A percentile compares a stretch with the other conserved stretches of the same genome.
These are phyloP conservation scores for Colletotrichum sp. DNA, from an alignment of 2,329 filamentous ascomycete species.

Conservation along the genomic window DNA sequence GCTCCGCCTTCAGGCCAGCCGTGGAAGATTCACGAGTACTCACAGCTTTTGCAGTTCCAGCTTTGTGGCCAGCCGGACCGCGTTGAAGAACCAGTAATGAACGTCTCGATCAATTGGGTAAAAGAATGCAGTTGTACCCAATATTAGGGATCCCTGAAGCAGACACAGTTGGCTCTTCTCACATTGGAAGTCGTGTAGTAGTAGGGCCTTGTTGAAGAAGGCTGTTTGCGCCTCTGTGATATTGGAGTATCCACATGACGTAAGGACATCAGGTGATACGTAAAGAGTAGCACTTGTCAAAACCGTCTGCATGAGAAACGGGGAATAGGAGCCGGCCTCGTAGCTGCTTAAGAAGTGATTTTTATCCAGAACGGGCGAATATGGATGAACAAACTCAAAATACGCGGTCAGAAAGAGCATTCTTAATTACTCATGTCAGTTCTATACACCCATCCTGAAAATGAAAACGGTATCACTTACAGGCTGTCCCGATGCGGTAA, in stretches of 20 bases:
- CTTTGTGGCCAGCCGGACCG: neutral
- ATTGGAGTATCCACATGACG: neutral
- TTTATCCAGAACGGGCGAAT: neutral
- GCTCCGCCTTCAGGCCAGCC: too few relatives aligned
- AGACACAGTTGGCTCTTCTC: neutral
- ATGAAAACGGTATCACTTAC: neutral
- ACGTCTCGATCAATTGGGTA: neutral
- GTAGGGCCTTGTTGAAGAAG: neutral
- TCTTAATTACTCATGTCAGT: neutral
- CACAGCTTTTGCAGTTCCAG: neutral
- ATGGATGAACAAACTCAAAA: neutral
- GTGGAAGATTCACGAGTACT: neutral
- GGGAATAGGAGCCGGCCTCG: neutral
- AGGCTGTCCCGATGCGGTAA: neutral
- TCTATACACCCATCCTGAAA: neutral
- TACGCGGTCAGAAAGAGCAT: neutral
- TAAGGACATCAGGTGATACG: neutral
- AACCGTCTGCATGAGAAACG: neutral
- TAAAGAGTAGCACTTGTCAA: neutral
- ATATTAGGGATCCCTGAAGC: neutral
- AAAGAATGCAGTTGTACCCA: neutral
- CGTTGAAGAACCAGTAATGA: neutral
- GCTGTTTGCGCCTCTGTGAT: neutral
- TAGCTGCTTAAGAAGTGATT: fast-evolving
- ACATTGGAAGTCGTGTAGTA: neutral